Percentiles rank a stretch among this genome's conserved stretches.
These are phyloP conservation scores for Pleurotus platypus DNA, from an alignment of 768 basidiomycete genomes.

Conservation along the genomic window DNA sequence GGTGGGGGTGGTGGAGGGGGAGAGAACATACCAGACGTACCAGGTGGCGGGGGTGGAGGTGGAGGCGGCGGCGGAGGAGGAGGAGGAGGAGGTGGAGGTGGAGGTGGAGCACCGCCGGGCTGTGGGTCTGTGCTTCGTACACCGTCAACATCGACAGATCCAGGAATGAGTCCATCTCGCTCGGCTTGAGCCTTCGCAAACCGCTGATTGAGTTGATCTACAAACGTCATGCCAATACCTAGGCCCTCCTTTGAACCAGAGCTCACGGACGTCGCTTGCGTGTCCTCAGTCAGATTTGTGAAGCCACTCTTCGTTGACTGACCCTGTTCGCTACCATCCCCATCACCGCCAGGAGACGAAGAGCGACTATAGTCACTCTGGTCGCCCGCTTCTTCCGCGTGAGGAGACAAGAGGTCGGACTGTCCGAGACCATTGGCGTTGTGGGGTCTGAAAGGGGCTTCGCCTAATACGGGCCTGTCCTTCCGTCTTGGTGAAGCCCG, in stretches of 20 bases:
- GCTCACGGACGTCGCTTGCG: slow-evolving; percentile 52
- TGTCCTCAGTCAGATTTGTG: slow-evolving; percentile 49
- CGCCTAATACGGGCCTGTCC: slow-evolving; percentile 40
- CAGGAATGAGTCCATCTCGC: neutral
- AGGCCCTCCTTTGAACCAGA: slow-evolving; percentile 38
- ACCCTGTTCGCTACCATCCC: slow-evolving; percentile 55
- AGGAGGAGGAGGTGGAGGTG: slow-evolving; percentile 34
- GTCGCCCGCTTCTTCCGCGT: slow-evolving; percentile 38
- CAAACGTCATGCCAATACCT: slow-evolving; percentile 44
- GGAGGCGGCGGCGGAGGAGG: slow-evolving; percentile 23
- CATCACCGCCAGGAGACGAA: slow-evolving; percentile 38
- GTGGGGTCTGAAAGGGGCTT: slow-evolving; percentile 18
- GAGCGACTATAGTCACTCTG: slow-evolving; percentile 40
- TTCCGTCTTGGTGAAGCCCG: slow-evolving; percentile 64
- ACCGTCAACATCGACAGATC: neutral
- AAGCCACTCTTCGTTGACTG: slow-evolving; percentile 39
- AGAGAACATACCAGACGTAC: neutral
- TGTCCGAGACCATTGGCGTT: slow-evolving; percentile 26
- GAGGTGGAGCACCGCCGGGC: slow-evolving; percentile 26
- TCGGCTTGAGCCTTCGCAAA: slow-evolving; percentile 25
- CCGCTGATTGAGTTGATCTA: slow-evolving; percentile 62
- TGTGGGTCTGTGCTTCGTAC: neutral
- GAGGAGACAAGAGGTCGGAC: slow-evolving; percentile 39
- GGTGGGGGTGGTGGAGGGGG: slow-evolving; percentile 29
- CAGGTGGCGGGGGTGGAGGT: slow-evolving; percentile 17